phyloP scores from a whole-genome alignment of 768 basidiomycete genomes.

The Harrya chromipes region DNA sequence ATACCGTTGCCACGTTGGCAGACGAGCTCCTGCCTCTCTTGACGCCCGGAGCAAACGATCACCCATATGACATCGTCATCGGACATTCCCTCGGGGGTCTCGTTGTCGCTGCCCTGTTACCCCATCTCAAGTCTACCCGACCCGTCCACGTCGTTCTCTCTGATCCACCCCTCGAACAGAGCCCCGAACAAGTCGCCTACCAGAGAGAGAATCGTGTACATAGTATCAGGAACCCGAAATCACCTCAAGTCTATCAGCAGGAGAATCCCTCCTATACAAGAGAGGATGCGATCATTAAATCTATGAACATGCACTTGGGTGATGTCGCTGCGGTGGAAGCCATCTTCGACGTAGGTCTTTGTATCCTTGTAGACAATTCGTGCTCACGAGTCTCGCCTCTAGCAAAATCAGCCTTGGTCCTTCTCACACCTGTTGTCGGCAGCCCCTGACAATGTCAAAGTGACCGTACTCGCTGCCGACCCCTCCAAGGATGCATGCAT shows the following conservation, averaged over 20 bases:
- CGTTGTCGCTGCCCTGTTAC: slow-evolving; percentile 11
- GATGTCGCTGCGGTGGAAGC: slow-evolving; percentile 8
- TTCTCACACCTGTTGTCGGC: neutral
- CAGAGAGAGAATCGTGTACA: neutral
- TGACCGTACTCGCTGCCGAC: slow-evolving; percentile 5
- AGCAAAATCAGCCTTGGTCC: slow-evolving; percentile 23
- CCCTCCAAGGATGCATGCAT: neutral
- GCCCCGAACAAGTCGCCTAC: neutral
- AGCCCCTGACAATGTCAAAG: neutral
- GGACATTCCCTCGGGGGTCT: slow-evolving; percentile 22
- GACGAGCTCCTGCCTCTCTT: slow-evolving; percentile 14
- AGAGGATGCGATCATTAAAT: slow-evolving; percentile 3
- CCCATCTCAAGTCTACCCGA: slow-evolving; percentile 7
- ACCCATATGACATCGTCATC: slow-evolving; percentile 10
- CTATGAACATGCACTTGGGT: neutral
- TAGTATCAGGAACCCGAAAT: neutral
- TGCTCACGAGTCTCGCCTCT: neutral
- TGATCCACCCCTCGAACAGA: slow-evolving; percentile 15
- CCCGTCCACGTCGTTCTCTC: slow-evolving; percentile 13
- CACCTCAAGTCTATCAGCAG: neutral
- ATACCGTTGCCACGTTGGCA: slow-evolving; percentile 10
- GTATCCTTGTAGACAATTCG: neutral
- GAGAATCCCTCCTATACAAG: neutral
- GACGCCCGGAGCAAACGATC: neutral
- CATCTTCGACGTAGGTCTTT: slow-evolving; percentile 10